These are phyloP conservation scores for Allium cepa DNA, from an alignment of 106 monocot genomes.

Conservation along the genomic window DNA sequence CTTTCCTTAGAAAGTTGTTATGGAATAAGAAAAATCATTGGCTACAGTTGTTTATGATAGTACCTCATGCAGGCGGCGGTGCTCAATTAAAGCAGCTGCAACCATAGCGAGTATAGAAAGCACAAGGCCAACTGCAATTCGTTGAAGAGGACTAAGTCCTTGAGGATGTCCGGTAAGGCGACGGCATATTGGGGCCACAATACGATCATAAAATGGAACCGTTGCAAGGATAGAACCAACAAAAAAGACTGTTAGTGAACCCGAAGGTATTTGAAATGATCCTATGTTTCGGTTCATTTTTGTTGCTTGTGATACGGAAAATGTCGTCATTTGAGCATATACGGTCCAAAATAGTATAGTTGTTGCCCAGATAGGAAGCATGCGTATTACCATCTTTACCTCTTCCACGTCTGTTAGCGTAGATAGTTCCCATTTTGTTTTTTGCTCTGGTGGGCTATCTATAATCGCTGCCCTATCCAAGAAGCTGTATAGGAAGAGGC, in stretches of 20 bases:
- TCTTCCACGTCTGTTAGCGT: slow-evolving; percentile 55
- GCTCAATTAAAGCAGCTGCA: slow-evolving; percentile 38
- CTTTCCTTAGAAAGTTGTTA: too few relatives aligned
- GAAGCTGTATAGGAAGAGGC: slow-evolving; percentile 15
- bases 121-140: slow-evolving; percentile 27
- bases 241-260: slow-evolving; percentile 64
- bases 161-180: slow-evolving; percentile 38
- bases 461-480: slow-evolving; percentile 48
- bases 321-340: slow-evolving; percentile 70
- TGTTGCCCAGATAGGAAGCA: slow-evolving; percentile 73
- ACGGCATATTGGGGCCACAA: slow-evolving; percentile 32
- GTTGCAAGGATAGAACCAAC: slow-evolving; percentile 52
- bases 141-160: slow-evolving; percentile 39
- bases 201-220: slow-evolving; percentile 47
- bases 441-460: background rate
- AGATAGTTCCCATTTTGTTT: slow-evolving; percentile 26
- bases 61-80: background rate
- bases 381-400: slow-evolving; percentile 49
- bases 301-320: slow-evolving; percentile 58
- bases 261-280: slow-evolving; percentile 48
- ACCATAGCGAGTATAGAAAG: slow-evolving; percentile 51
- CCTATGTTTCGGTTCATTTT: slow-evolving; percentile 44
- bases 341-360: slow-evolving; percentile 75
- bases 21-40: too few relatives aligned
- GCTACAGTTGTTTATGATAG: too few relatives aligned